A percentile compares a stretch with the other conserved stretches of the same genome.
Evolutionary conservation across 2,329 filamentous ascomycete genomes (phyloP).

Genomic region (Penicillium freii): DNA sequence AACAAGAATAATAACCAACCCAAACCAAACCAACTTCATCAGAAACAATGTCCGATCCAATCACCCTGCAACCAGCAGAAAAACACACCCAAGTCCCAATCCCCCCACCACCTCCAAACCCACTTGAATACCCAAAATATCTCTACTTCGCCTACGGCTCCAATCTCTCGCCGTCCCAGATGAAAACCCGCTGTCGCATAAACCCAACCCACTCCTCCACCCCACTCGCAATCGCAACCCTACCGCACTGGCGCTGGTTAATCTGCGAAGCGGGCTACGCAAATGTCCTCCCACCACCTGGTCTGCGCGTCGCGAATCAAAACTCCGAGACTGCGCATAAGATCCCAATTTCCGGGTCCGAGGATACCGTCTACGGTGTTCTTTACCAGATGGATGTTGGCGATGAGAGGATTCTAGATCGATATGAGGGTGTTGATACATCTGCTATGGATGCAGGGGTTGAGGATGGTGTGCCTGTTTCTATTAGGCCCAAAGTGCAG

Average conservation of each 20-base stretch:
- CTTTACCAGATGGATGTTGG: slow-evolving; percentile 41
- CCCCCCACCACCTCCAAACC: slow-evolving; percentile 20
- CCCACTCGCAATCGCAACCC: slow-evolving; percentile 40
- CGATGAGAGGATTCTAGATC: slow-evolving; percentile 40
- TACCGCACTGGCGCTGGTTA: slow-evolving; percentile 42
- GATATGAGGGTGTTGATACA: slow-evolving; percentile 39
- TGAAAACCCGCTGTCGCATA: slow-evolving; percentile 38
- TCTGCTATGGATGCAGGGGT: slow-evolving; percentile 10
- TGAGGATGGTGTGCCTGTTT: slow-evolving; percentile 8
- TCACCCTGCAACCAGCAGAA: neutral
- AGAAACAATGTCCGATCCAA: neutral
- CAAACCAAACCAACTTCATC: neutral
- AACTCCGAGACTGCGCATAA: slow-evolving; percentile 11
- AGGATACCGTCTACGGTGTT: slow-evolving; percentile 39
- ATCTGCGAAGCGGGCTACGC: slow-evolving; percentile 45
- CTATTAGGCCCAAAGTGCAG: slow-evolving; percentile 33
- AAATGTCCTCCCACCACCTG: slow-evolving; percentile 37
- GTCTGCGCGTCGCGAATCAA: slow-evolving; percentile 25
- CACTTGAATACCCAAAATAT: slow-evolving; percentile 19
- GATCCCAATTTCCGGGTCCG: slow-evolving; percentile 23
- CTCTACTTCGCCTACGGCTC: slow-evolving; percentile 48
- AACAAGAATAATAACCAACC: neutral
- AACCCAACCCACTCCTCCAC: slow-evolving; percentile 32
- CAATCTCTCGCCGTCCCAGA: slow-evolving; percentile 44
- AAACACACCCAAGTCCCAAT: neutral